Conservation (phyloP, 139 green algal genomes). For the Chlorella sp. region DNA sequence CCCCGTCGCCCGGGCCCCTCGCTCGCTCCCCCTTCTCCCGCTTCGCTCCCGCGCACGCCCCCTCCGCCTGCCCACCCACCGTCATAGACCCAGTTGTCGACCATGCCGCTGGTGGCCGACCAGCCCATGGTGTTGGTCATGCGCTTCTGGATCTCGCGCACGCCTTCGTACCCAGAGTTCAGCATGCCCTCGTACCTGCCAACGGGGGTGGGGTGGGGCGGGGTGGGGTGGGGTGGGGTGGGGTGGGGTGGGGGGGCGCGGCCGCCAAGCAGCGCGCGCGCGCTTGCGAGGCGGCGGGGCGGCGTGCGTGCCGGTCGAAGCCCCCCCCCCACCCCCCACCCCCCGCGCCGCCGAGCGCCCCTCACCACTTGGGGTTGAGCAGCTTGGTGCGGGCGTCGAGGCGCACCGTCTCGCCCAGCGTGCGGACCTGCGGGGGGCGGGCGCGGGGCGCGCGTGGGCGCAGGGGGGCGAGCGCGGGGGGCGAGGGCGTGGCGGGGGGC, state of each 20-base stretch:
- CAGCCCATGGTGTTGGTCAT: slow-evolving; percentile 99
- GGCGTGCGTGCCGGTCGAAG: too few species aligned
- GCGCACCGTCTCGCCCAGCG: slow-evolving; percentile 93
- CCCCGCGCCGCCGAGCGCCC: too few species aligned
- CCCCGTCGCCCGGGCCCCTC: not conserved
- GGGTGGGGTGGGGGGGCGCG: too few species aligned
- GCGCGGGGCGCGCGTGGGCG: not conserved
- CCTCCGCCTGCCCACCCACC: slow-evolving; percentile 87
- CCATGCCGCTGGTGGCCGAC: slow-evolving; percentile 90
- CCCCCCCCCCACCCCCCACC: too few species aligned
- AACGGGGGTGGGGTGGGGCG: too few species aligned
- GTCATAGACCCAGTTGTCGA: slow-evolving; percentile 99
- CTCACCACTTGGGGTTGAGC: slow-evolving; percentile 99
- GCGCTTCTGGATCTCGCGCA: slow-evolving; percentile 99
- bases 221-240: too few species aligned
- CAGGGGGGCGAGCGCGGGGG: not conserved
- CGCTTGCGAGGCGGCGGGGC: too few species aligned
- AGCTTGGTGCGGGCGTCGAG: slow-evolving; percentile 99
- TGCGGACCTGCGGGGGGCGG: slow-evolving; percentile 74
- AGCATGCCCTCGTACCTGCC: too few species aligned
- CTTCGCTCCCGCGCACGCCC: not conserved
- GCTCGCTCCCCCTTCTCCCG: not conserved
- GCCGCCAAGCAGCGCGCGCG: too few species aligned
- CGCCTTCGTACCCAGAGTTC: slow-evolving; percentile 99
- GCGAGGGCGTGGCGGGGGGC: not conserved